Conservation (phyloP, 2,329 filamentous ascomycete genomes). For the Daldinia sp. region DNA sequence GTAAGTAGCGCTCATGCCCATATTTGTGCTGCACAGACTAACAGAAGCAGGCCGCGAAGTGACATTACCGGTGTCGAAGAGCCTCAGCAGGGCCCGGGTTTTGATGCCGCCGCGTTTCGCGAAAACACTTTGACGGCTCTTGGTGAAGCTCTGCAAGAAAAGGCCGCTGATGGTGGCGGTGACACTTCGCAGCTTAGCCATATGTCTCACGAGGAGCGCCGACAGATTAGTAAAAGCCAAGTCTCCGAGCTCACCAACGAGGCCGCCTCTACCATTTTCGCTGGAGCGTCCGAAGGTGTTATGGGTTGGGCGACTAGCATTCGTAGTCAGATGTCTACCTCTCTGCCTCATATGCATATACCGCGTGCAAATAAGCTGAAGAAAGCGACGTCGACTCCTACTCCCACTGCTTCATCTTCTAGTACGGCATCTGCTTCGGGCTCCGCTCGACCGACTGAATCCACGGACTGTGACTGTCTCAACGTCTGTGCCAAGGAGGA, state of each 20-base stretch:
- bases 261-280: background rate
- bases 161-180: background rate
- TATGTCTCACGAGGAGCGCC: background rate
- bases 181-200: background rate
- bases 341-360: background rate
- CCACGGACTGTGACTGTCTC: constrained; percentile 28
- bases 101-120: background rate
- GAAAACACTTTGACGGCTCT: background rate
- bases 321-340: background rate
- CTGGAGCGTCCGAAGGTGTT: background rate
- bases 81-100: background rate
- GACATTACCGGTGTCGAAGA: background rate
- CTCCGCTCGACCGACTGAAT: background rate
- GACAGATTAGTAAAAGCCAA: background rate
- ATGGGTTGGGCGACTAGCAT: background rate
- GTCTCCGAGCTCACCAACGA: background rate
- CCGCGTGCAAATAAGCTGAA: background rate
- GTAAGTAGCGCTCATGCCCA: constrained; percentile 29
- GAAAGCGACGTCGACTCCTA: background rate
- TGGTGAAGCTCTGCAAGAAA: background rate
- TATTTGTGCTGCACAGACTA: background rate
- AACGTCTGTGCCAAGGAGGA: constrained; percentile 14
- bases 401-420: background rate
- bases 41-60: constrained; percentile 9
- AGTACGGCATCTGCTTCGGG: background rate